These are phyloP conservation scores for Ustilago sp. DNA, from an alignment of 1,284 basidiomycete species.

Conservation along the genomic window DNA sequence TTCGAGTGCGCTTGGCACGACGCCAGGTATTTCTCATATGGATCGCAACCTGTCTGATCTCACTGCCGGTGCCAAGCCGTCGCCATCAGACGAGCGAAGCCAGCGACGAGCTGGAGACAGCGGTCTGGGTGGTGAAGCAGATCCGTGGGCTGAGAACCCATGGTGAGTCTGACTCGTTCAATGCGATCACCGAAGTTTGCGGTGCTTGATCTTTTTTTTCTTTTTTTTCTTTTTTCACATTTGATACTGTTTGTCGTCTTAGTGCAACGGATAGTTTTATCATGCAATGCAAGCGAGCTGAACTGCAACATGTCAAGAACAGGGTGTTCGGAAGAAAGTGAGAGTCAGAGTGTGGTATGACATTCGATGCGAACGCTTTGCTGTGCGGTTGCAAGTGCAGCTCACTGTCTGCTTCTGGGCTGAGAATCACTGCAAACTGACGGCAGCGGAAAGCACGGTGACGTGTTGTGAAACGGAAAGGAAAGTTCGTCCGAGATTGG, in stretches of 20 bases:
- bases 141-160: constrained; percentile 53
- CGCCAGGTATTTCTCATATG: constrained; percentile 15
- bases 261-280: not conserved
- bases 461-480: constrained; percentile 17
- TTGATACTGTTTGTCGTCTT: not conserved
- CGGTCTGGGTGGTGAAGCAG: constrained; percentile 17
- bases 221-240: not conserved
- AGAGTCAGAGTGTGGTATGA: too few relatives aligned
- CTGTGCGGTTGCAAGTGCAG: not conserved
- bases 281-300: not conserved
- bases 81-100: constrained; percentile 27
- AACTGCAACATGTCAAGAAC: not conserved
- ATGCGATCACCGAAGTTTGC: not conserved
- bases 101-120: constrained; percentile 21
- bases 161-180: constrained; percentile 16
- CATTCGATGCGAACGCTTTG: too few relatives aligned
- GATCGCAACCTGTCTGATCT: constrained; percentile 25
- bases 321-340: too few relatives aligned
- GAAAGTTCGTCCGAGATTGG: not conserved
- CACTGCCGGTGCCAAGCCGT: constrained; percentile 14
- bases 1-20: constrained; percentile 16
- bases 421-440: constrained; percentile 23
- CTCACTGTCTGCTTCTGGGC: not conserved
- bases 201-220: not conserved
- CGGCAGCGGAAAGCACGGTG: constrained; percentile 40